phyloP scores from a whole-genome alignment of 495 filamentous ascomycete genomes.

The Lasiosphaeriaceae sp. region DNA sequence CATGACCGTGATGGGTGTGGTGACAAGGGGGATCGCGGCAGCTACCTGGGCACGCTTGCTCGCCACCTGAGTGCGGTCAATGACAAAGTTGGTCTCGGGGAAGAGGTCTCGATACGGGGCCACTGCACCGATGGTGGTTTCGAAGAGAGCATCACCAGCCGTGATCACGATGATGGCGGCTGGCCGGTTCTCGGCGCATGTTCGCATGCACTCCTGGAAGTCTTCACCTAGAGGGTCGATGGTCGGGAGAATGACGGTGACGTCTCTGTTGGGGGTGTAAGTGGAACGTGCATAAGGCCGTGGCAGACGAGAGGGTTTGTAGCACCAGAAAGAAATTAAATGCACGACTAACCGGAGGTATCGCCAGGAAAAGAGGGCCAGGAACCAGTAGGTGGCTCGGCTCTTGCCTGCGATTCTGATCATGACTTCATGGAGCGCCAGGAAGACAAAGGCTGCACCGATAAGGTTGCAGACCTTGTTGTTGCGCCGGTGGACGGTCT shows the following conservation, averaged over 20 bases:
- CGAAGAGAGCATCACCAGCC: slow-evolving; percentile 16
- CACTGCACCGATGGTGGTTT: too few relatives aligned
- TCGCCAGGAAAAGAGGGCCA: slow-evolving; percentile 26
- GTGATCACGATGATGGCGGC: slow-evolving; percentile 36
- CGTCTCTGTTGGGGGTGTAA: slow-evolving; percentile 38
- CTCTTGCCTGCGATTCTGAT: too few relatives aligned
- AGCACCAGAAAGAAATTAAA: slow-evolving; percentile 42
- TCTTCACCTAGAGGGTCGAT: slow-evolving; percentile 33
- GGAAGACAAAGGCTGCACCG: too few relatives aligned
- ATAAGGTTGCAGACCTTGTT: too few relatives aligned
- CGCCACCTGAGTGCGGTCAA: slow-evolving; percentile 23
- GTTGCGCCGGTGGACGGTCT: too few relatives aligned
- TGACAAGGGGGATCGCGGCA: slow-evolving; percentile 36
- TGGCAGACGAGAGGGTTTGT: slow-evolving; percentile 28
- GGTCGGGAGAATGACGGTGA: slow-evolving; percentile 55
- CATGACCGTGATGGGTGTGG: slow-evolving; percentile 45
- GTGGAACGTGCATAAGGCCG: slow-evolving; percentile 25
- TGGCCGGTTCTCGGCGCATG: slow-evolving; percentile 29
- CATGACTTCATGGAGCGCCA: too few relatives aligned
- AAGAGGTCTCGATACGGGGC: too few relatives aligned
- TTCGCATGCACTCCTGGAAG: slow-evolving; percentile 32
- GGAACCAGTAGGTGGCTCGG: slow-evolving; percentile 16
- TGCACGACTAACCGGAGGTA: slow-evolving; percentile 48
- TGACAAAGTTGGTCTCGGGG: slow-evolving; percentile 15
- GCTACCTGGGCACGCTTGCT: slow-evolving; percentile 50